phyloP scores from a whole-genome alignment of 2,329 filamentous ascomycete genomes.

The Drechslera avenae region DNA sequence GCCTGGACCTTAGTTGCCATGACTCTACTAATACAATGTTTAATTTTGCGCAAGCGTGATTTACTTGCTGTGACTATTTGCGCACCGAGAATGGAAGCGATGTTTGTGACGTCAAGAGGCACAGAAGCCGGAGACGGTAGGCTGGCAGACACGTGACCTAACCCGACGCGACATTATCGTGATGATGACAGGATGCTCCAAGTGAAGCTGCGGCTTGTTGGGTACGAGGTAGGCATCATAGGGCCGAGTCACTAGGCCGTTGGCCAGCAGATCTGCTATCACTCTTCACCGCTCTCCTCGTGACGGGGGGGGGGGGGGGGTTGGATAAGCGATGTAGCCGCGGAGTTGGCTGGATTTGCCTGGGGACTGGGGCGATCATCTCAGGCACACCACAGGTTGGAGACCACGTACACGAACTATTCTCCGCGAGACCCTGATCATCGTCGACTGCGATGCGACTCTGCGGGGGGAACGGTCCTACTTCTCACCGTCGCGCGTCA shows the following conservation, averaged over 20 bases:
- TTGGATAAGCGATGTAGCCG: neutral
- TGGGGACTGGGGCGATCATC: neutral
- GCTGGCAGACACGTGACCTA: too few species aligned
- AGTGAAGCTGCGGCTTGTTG: too few species aligned
- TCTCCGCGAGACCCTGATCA: slow-evolving; percentile 16
- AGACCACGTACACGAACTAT: slow-evolving; percentile 13
- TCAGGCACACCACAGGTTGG: neutral
- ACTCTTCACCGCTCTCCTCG: slow-evolving; percentile 10
- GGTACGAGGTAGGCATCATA: slow-evolving; percentile 4
- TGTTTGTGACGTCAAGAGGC: too few species aligned
- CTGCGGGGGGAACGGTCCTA: slow-evolving; percentile 9
- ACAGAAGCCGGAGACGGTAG: too few species aligned
- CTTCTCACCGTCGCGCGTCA: neutral
- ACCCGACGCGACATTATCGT: too few species aligned
- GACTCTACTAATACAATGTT: too few species aligned
- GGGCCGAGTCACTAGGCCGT: neutral
- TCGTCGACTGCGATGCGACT: slow-evolving; percentile 1
- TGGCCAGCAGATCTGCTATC: slow-evolving; percentile 3
- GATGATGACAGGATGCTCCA: too few species aligned
- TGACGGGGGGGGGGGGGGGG: neutral
- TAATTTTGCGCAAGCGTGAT: too few species aligned
- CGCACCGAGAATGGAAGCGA: too few species aligned
- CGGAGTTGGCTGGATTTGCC: neutral
- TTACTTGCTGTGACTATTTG: too few species aligned
- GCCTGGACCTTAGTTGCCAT: too few species aligned